These are phyloP conservation scores for Tetrastigma voinierianum DNA, from an alignment of 164 flowering plant species.

Conservation along the genomic window DNA sequence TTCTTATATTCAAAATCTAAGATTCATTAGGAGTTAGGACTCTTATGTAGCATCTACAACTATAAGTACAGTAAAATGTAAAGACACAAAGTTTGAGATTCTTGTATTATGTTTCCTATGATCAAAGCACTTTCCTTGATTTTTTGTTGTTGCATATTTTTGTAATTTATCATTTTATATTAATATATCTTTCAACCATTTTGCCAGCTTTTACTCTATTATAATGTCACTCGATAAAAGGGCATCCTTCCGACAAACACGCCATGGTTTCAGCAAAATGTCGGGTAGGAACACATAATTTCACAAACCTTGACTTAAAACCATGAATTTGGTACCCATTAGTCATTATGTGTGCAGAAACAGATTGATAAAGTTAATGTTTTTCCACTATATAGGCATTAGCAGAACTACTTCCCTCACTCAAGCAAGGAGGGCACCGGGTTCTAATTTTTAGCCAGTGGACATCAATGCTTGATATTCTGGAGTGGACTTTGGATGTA, in stretches of 20 bases:
- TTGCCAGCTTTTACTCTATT: conserved; percentile 68
- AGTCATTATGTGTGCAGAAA: neutral
- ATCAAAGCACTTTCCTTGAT: no score
- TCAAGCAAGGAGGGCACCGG: conserved; percentile 69
- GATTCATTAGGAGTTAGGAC: no score
- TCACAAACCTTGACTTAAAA: neutral
- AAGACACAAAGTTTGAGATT: no score
- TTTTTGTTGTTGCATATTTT: no score
- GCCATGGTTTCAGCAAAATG: conserved; percentile 83
- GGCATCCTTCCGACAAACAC: conserved; percentile 67
- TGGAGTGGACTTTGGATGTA: conserved; percentile 95
- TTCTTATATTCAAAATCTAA: no score
- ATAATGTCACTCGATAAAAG: conserved; percentile 40
- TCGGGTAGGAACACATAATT: conserved; percentile 40
- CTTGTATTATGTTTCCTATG: no score
- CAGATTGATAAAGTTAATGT: neutral
- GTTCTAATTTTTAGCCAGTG: conserved; percentile 95
- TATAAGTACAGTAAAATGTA: no score
- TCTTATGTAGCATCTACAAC: no score
- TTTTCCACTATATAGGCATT: conserved; percentile 51
- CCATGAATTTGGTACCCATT: neutral
- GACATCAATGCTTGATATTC: conserved; percentile 98
- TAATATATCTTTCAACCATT: neutral
- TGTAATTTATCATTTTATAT: neutral
- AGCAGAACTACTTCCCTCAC: conserved; percentile 73